Evolutionary conservation across 2,329 filamentous ascomycete genomes (phyloP), one percentile per base, ranked within the genome.

Genomic region (Penicillium verrucosum): DNA sequence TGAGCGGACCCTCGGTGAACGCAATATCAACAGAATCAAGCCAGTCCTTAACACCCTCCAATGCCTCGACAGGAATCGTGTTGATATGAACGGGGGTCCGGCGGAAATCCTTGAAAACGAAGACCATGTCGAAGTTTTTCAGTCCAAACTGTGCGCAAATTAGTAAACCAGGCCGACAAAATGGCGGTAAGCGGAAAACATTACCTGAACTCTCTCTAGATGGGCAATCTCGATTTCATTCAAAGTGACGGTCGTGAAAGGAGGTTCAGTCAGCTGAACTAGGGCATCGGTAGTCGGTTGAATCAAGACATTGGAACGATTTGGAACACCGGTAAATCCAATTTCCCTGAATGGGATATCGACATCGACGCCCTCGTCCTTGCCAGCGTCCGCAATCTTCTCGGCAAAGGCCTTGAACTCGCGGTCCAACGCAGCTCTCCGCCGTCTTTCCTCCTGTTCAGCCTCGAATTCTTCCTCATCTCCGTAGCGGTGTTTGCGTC

Each of bases 391-490:
- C 4, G 93, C 91, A 73, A 99, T 96, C 82, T 97, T 97, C 77
- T 97, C 92, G 2, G 93, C 91, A 68, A 97, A 99, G 61, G 85
- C 87, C 77, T 96, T 95, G 83, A 99, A 99, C 65, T 96, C 86
- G 56, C 93, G 89, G 76, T 99, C 94, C 49, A 99, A 86, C 60
- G 93, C 90, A n/a, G 90, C 89, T 65, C 94, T 85, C 56, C 93
- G 87, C 64, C 93, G 85, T 66, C 95, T 87, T 76, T 99, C 94
- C 74, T 99, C 94, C 74, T 99, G 94, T 73, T 99, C 94, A 41
- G 93, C 92, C 74, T 99, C 94, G 61, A 99, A 99, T 73, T 99
- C 94, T 70, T 99, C 94, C 73, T 99, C 95, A 62, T 99, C 94
- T 42, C 94, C 94, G 70, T 96, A 97, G 47, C 94, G 88, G 76